A percentile compares a stretch with the other conserved stretches of the same genome.
Conservation (phyloP, 352 stramenopile genomes). For the Pythium rhizo-oryzae region DNA sequence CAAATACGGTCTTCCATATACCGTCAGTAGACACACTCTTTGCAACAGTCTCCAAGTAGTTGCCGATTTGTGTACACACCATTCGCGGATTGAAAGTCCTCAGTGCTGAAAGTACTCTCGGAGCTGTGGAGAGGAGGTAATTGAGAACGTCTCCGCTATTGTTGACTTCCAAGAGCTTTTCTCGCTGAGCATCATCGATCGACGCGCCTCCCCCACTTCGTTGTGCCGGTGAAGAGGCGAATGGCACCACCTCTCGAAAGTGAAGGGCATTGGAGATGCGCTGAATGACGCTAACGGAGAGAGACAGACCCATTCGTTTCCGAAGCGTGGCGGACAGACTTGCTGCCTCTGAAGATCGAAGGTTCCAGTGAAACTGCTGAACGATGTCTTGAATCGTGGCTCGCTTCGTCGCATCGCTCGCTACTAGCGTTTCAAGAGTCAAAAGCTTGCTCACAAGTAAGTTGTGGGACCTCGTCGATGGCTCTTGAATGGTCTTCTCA, state of each 20-base stretch:
- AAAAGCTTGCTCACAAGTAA: conserved; percentile 9
- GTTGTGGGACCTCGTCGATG: not conserved
- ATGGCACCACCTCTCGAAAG: conserved; percentile 41
- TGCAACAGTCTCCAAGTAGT: conserved; percentile 40
- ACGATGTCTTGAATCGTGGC: conserved; percentile 32
- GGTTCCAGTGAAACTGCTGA: conserved; percentile 52
- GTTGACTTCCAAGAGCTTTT: conserved; percentile 41
- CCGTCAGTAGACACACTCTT: conserved; percentile 34
- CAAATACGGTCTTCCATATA: conserved; percentile 60
- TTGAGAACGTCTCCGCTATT: conserved; percentile 41
- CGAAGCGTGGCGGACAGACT: conserved; percentile 35
- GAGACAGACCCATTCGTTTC: conserved; percentile 25
- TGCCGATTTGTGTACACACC: conserved; percentile 37
- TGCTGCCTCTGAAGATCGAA: conserved; percentile 33
- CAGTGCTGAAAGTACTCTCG: conserved; percentile 28
- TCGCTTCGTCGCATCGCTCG: conserved; percentile 15
- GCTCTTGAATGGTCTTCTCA: not conserved
- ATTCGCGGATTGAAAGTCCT: conserved; percentile 35
- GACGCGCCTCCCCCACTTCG: not conserved
- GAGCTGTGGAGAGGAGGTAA: conserved; percentile 28
- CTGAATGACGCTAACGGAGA: conserved; percentile 39
- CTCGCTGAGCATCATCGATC: conserved; percentile 9
- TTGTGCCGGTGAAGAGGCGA: not conserved
- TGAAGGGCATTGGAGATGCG: conserved; percentile 45
- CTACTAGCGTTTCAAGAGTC: not conserved